A percentile compares a stretch with the other conserved stretches of the same genome.
Evolutionary conservation across 73 alveolate genomes (phyloP).

Genomic region (Paramecium pentaurelia): DNA sequence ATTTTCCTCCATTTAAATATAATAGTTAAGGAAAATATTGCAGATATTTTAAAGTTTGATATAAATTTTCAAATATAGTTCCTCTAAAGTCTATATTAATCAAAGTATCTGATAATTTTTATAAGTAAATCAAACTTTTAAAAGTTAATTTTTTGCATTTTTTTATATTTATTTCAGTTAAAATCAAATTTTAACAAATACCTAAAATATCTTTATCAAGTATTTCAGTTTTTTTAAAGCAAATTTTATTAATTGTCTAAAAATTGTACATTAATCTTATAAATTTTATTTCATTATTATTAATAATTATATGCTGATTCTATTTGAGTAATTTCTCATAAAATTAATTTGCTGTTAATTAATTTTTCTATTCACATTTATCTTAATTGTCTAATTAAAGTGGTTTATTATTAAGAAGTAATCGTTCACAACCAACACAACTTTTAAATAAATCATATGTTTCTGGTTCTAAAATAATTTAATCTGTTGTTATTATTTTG

Average conservation of each 20-base stretch:
- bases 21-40: not conserved
- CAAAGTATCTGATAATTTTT: not conserved
- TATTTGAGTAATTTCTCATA: not conserved
- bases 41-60: not conserved
- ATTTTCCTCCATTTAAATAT: not conserved
- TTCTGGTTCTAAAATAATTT: not conserved
- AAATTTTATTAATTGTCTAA: not conserved
- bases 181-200: not conserved
- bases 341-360: not conserved
- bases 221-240: constrained; percentile 4
- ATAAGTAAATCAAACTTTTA: not conserved
- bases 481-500: not conserved
- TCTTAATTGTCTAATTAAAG: not conserved
- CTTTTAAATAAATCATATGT: not conserved
- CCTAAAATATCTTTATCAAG: not conserved
- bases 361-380: not conserved
- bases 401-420: not conserved
- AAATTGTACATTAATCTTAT: not conserved
- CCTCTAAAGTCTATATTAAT: constrained; percentile 37
- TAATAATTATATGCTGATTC: not conserved
- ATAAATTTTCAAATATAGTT: not conserved
- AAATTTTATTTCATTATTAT: not conserved
- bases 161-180: not conserved
- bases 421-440: not conserved
- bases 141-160: not conserved